Evolutionary conservation across 805 yeast genomes (phyloP).

Genomic region (Zygosaccharomyces siamensis): DNA sequence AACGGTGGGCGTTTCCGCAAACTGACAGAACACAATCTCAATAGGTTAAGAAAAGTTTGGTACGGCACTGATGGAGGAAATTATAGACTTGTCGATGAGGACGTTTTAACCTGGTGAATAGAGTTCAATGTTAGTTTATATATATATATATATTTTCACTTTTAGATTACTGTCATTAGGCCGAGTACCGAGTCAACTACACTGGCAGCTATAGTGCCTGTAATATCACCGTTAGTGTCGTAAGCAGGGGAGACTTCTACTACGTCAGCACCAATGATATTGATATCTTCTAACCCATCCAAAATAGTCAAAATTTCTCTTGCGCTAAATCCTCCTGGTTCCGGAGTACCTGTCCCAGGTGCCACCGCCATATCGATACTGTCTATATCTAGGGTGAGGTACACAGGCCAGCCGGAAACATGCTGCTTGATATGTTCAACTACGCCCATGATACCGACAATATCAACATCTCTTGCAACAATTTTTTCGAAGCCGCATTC

Average conservation of each 20-base stretch:
- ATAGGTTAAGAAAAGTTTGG: constrained; percentile 35
- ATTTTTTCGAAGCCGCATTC: constrained; percentile 45
- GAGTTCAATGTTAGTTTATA: neutral
- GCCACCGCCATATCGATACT: constrained; percentile 60
- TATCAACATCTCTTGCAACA: constrained; percentile 43
- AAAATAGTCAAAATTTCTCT: constrained; percentile 53
- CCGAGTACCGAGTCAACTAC: constrained; percentile 48
- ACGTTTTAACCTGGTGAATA: constrained; percentile 34
- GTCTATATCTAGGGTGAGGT: constrained; percentile 48
- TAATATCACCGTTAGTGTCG: constrained; percentile 53
- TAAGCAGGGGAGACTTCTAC: constrained; percentile 66
- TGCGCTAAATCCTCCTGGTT: constrained; percentile 60
- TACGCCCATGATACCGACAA: constrained; percentile 36
- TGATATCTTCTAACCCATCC: constrained; percentile 52
- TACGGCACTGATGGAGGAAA: constrained; percentile 26
- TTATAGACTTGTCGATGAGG: constrained; percentile 33
- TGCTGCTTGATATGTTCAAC: constrained; percentile 32
- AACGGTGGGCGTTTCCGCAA: constrained; percentile 32
- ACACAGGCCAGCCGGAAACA: constrained; percentile 37
- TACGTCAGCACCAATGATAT: constrained; percentile 61
- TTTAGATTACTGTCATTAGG: constrained; percentile 37
- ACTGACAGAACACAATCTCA: constrained; percentile 33
- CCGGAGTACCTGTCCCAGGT: constrained; percentile 69
- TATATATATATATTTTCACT: neutral
- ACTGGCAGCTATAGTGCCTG: constrained; percentile 58